phyloP scores from a whole-genome alignment of 2,329 filamentous ascomycete genomes.

The Alternaria panax region DNA sequence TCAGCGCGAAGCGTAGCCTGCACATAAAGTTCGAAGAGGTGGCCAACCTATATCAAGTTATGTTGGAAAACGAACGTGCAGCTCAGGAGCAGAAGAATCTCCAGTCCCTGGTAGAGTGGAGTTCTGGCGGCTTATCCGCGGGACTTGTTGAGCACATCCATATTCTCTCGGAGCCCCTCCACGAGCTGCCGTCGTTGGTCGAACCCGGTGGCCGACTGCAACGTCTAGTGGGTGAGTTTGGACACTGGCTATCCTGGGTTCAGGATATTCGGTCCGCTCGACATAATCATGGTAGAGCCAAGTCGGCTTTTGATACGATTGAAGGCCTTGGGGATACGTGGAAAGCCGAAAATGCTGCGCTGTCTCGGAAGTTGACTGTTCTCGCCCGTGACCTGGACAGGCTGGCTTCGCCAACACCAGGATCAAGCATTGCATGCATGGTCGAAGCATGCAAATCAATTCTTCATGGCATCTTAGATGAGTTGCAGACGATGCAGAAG shows the following conservation, averaged over 20 bases:
- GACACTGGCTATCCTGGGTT: slow-evolving; percentile 43
- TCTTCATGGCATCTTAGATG: slow-evolving; percentile 41
- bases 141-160: slow-evolving; percentile 47
- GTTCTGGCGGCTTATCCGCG: slow-evolving; percentile 30
- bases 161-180: slow-evolving; percentile 44
- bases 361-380: slow-evolving; percentile 45
- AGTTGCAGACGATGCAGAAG: slow-evolving; percentile 44
- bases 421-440: slow-evolving; percentile 45
- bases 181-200: slow-evolving; percentile 46
- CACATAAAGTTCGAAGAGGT: slow-evolving; percentile 48
- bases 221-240: slow-evolving; percentile 41
- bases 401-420: slow-evolving; percentile 35
- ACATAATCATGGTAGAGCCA: slow-evolving; percentile 7
- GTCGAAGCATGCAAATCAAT: slow-evolving; percentile 40
- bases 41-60: slow-evolving; percentile 42
- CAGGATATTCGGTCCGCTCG: slow-evolving; percentile 37
- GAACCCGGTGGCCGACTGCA: slow-evolving; percentile 44
- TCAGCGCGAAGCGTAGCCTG: slow-evolving; percentile 41
- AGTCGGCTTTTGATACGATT: slow-evolving; percentile 26
- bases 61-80: slow-evolving; percentile 48
- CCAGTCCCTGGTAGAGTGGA: slow-evolving; percentile 47
- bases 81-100: slow-evolving; percentile 49
- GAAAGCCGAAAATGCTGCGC: slow-evolving; percentile 43
- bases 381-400: slow-evolving; percentile 43
- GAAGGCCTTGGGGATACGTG: slow-evolving; percentile 45